Evolutionary conservation across 2,329 filamentous ascomycete species (phyloP).

Genomic region (Alternaria dauci): DNA sequence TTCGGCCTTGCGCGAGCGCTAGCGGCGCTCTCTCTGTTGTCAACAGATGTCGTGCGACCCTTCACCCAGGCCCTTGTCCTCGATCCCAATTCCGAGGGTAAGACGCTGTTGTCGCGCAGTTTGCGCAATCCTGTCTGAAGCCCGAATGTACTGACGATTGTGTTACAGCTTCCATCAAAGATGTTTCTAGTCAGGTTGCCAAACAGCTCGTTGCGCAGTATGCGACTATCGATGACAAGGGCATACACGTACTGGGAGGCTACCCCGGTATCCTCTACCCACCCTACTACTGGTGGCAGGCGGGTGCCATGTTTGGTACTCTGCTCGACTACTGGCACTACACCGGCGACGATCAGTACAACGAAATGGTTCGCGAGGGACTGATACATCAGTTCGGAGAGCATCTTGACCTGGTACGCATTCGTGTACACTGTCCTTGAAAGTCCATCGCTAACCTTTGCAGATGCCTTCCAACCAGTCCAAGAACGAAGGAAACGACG

Average conservation of each 20-base stretch:
- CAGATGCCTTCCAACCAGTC: slow-evolving; percentile 48
- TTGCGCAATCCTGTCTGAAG: background rate
- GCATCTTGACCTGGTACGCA: slow-evolving; percentile 37
- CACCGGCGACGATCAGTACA: slow-evolving; percentile 76
- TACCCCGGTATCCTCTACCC: slow-evolving; percentile 55
- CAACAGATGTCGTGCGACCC: slow-evolving; percentile 28
- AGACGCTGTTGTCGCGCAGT: background rate
- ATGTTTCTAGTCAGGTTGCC: slow-evolving; percentile 55
- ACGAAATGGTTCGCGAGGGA: slow-evolving; percentile 67
- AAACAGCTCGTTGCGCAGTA: slow-evolving; percentile 63
- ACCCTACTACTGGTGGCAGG: slow-evolving; percentile 74
- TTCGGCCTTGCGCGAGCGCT: slow-evolving; percentile 39
- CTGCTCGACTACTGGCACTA: slow-evolving; percentile 88
- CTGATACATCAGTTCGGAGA: slow-evolving; percentile 45
- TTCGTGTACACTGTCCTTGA: too few species aligned
- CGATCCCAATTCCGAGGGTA: slow-evolving; percentile 37
- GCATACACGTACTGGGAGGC: slow-evolving; percentile 50
- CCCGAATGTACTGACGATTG: slow-evolving; percentile 3
- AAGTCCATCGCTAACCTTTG: slow-evolving; percentile 1
- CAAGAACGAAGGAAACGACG: slow-evolving; percentile 62
- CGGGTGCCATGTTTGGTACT: slow-evolving; percentile 73
- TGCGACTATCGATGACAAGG: slow-evolving; percentile 59
- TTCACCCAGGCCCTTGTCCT: slow-evolving; percentile 33
- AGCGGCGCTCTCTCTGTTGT: slow-evolving; percentile 36
- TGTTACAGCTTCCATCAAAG: slow-evolving; percentile 55